Evolutionary conservation across 192 early-diverging fungal genomes (phyloP).

Genomic region (Backusella tarrabulga): DNA sequence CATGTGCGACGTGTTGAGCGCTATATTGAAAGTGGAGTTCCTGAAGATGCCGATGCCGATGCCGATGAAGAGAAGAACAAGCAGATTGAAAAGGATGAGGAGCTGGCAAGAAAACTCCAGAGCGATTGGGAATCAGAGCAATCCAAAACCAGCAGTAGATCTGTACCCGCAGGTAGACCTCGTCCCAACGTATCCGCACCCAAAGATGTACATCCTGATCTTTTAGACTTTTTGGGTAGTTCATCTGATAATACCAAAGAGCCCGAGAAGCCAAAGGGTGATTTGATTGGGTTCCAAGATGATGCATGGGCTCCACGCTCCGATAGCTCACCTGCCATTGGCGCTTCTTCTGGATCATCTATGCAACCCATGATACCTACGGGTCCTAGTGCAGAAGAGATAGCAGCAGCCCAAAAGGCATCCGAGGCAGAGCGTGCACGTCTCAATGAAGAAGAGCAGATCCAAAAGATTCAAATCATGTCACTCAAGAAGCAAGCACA

Average conservation of each 20-base stretch:
- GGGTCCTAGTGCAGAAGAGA: not conserved
- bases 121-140: slow-evolving; percentile 56
- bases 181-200: slow-evolving; percentile 37
- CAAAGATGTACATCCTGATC: slow-evolving; percentile 46
- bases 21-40: slow-evolving; percentile 51
- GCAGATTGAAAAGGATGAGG: slow-evolving; percentile 78
- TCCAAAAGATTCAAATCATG: slow-evolving; percentile 17
- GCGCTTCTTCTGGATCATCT: slow-evolving; percentile 7
- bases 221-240: slow-evolving; percentile 44
- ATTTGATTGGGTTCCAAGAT: slow-evolving; percentile 47
- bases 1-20: slow-evolving; percentile 82
- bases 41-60: slow-evolving; percentile 43
- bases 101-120: slow-evolving; percentile 80
- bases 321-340: slow-evolving; percentile 23
- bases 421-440: slow-evolving; percentile 3
- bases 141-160: slow-evolving; percentile 21
- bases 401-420: not conserved
- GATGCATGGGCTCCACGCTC: slow-evolving; percentile 53
- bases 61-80: slow-evolving; percentile 36
- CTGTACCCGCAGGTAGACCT: not conserved
- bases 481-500: not conserved
- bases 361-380: slow-evolving; percentile 19
- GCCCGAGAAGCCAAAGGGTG: slow-evolving; percentile 24
- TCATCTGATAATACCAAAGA: slow-evolving; percentile 10
- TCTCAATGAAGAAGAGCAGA: slow-evolving; percentile 12